phyloP scores from a whole-genome alignment of 2,329 filamentous ascomycete species.

The Helicocarpus griseus region DNA sequence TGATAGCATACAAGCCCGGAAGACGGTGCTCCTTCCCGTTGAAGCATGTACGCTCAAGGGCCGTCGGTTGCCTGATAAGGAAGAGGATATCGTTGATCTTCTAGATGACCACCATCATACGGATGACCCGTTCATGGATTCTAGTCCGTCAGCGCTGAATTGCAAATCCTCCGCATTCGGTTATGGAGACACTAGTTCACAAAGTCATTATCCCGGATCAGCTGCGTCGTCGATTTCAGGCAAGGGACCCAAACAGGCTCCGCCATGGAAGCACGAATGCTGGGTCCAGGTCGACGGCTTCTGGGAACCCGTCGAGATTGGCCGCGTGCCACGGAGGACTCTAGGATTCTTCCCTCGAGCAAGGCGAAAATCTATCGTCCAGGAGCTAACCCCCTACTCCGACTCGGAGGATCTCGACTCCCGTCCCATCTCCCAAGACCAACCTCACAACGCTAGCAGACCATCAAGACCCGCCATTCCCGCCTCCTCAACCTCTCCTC shows the following conservation, averaged over 20 bases:
- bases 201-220: not conserved
- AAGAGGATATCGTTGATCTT: slow-evolving; percentile 14
- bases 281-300: slow-evolving; percentile 81
- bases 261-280: slow-evolving; percentile 73
- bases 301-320: slow-evolving; percentile 56
- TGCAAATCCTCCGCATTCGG: not conserved
- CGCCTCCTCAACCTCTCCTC: slow-evolving; percentile 24
- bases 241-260: slow-evolving; percentile 40
- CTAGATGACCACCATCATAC: not conserved
- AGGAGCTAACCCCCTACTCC: slow-evolving; percentile 48
- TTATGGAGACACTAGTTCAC: not conserved
- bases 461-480: slow-evolving; percentile 18
- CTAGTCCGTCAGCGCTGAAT: not conserved
- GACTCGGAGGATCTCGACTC: slow-evolving; percentile 40
- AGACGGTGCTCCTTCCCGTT: slow-evolving; percentile 73
- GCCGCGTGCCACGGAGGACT: slow-evolving; percentile 67
- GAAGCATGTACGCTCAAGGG: slow-evolving; percentile 83
- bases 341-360: slow-evolving; percentile 89
- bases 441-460: slow-evolving; percentile 53
- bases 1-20: slow-evolving; percentile 77
- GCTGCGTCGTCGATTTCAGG: slow-evolving; percentile 5
- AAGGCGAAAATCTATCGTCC: slow-evolving; percentile 63
- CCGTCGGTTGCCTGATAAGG: slow-evolving; percentile 37
- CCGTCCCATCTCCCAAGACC: slow-evolving; percentile 29
- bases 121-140: not conserved